phyloP scores from a whole-genome alignment of 176 grass and related monocot genomes.

The Rhynchospora tenuis region DNA sequence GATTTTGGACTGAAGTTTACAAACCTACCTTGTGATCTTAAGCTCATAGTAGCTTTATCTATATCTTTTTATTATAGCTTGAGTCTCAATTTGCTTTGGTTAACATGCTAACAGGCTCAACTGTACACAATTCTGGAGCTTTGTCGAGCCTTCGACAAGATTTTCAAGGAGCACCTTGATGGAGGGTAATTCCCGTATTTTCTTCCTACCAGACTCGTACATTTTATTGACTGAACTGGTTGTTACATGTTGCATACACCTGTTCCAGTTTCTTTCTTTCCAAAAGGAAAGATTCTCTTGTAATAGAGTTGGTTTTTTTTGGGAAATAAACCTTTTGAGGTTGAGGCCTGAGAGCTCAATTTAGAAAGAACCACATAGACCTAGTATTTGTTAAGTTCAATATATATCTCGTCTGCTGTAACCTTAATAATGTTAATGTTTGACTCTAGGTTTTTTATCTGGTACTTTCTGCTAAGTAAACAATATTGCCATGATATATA shows the following conservation, averaged over 20 bases:
- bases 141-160: constrained; percentile 88
- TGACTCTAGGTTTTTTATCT: background rate
- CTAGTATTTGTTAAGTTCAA: background rate
- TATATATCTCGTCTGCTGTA: background rate
- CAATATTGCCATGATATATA: constrained; percentile 27
- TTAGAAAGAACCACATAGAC: background rate
- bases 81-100: background rate
- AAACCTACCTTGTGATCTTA: too few relatives aligned
- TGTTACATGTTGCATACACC: background rate
- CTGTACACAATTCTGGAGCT: constrained; percentile 88
- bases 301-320: background rate
- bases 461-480: constrained; percentile 20
- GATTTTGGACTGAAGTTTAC: too few relatives aligned
- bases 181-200: constrained; percentile 57
- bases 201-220: background rate
- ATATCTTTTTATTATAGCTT: constrained; percentile 13
- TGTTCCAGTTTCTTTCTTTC: background rate
- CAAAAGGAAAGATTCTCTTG: background rate
- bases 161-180: constrained; percentile 98
- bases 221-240: background rate
- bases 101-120: constrained; percentile 54
- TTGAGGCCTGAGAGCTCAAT: background rate
- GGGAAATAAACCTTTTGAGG: background rate
- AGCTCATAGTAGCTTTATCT: background rate
- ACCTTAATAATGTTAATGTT: background rate